Percentiles rank a stretch among this genome's conserved stretches.
phyloP scores from a whole-genome alignment of 2,329 filamentous ascomycete genomes.

The Dactylonectria macrodidyma region DNA sequence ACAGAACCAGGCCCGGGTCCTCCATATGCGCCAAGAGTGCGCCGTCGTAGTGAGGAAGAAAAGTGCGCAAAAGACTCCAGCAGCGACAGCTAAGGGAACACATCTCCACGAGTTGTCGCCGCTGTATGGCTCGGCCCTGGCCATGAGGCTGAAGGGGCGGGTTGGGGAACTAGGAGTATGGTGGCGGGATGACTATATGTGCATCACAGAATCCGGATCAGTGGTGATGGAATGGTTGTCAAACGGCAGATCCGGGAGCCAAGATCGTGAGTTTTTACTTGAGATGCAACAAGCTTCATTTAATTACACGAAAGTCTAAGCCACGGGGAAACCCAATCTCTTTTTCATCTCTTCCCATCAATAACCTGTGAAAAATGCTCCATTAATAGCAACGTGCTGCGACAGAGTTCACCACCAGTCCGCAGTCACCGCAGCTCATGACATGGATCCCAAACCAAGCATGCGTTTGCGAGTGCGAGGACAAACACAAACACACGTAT shows the following conservation, averaged over 20 bases:
- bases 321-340: no score
- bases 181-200: not conserved
- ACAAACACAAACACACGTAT: not conserved
- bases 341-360: no score
- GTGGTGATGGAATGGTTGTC: no score
- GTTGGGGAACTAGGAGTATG: no score
- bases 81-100: not conserved
- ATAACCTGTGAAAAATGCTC: no score
- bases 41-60: not conserved
- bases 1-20: conserved; percentile 1
- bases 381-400: no score
- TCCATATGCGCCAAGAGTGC: not conserved
- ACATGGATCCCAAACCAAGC: not conserved
- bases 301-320: no score
- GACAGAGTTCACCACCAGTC: not conserved
- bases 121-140: not conserved
- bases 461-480: not conserved
- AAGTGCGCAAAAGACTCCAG: not conserved
- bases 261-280: no score
- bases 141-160: not conserved
- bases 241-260: no score
- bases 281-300: no score
- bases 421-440: not conserved
- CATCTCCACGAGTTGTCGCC: not conserved
- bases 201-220: not conserved